phyloP scores from a whole-genome alignment of 495 filamentous ascomycete species.

The Xylaria castorea region DNA sequence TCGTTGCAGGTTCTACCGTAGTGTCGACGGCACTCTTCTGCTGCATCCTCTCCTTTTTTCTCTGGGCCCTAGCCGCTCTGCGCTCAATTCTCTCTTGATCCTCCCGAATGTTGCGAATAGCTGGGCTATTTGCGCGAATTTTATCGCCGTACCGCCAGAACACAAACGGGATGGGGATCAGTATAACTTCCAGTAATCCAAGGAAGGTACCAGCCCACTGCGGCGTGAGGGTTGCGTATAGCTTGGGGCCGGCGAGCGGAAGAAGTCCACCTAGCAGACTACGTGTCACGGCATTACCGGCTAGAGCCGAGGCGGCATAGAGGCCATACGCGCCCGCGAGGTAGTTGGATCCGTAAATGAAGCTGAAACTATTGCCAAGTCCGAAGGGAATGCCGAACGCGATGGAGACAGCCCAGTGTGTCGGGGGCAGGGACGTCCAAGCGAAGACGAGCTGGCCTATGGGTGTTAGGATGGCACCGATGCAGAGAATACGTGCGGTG shows the following conservation, averaged over 20 bases:
- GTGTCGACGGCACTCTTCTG: neutral
- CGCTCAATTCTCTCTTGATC: conserved; percentile 69
- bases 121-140: conserved; percentile 68
- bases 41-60: conserved; percentile 24
- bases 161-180: conserved; percentile 80
- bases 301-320: conserved; percentile 77
- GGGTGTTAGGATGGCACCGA: conserved; percentile 71
- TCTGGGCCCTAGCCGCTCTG: conserved; percentile 28
- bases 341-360: conserved; percentile 83
- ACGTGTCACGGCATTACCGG: conserved; percentile 77
- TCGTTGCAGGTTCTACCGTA: neutral
- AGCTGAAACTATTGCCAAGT: conserved; percentile 75
- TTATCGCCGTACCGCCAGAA: conserved; percentile 74
- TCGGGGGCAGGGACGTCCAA: conserved; percentile 79
- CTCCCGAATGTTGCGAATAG: conserved; percentile 74
- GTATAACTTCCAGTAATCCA: conserved; percentile 68
- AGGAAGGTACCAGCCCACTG: conserved; percentile 82
- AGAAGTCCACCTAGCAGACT: conserved; percentile 70
- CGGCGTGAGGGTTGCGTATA: conserved; percentile 74
- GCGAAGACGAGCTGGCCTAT: conserved; percentile 79
- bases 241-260: conserved; percentile 73
- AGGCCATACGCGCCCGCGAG: conserved; percentile 78
- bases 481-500: conserved; percentile 72
- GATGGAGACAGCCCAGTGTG: conserved; percentile 79
- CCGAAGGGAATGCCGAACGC: conserved; percentile 81